These are phyloP conservation scores for Dentipellis fragilis DNA, from an alignment of 768 basidiomycete genomes.

Conservation along the genomic window DNA sequence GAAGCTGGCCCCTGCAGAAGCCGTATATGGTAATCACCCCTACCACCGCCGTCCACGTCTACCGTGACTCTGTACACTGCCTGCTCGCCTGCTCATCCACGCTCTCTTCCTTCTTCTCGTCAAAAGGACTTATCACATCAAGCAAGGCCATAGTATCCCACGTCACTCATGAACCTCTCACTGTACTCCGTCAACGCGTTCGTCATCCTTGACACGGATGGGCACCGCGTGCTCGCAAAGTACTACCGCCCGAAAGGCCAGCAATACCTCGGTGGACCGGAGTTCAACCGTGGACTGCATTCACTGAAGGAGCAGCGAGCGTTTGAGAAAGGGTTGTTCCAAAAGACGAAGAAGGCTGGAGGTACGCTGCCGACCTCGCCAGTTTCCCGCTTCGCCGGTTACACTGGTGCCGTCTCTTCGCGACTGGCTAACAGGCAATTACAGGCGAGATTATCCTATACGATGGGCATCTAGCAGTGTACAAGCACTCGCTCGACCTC, in stretches of 20 bases:
- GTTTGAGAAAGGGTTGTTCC: conserved; percentile 92
- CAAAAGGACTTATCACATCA: not conserved
- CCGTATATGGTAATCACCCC: too few species aligned
- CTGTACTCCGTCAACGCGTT: conserved; percentile 84
- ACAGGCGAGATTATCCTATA: conserved; percentile 90
- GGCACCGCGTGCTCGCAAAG: conserved; percentile 89
- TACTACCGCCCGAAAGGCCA: conserved; percentile 77
- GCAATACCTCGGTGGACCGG: conserved; percentile 31
- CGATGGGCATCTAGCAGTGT: conserved; percentile 84
- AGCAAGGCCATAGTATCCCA: not conserved
- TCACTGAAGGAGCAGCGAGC: conserved; percentile 87
- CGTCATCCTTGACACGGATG: conserved; percentile 90
- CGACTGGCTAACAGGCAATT: not conserved
- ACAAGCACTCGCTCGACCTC: conserved; percentile 91
- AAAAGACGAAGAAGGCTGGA: conserved; percentile 91
- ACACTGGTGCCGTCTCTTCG: too few species aligned
- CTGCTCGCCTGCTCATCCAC: too few species aligned
- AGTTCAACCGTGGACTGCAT: conserved; percentile 47
- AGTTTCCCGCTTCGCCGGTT: not conserved
- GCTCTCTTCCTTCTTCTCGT: too few species aligned
- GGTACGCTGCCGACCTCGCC: conserved; percentile 37
- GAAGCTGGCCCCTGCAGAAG: too few species aligned
- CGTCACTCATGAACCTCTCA: conserved; percentile 56
- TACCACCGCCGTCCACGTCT: too few species aligned
- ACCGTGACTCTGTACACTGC: too few species aligned